Percentiles rank a stretch among this genome's conserved stretches.
These are phyloP conservation scores for Colletotrichum sublineola DNA, from an alignment of 2,329 filamentous ascomycete genomes.

Conservation along the genomic window DNA sequence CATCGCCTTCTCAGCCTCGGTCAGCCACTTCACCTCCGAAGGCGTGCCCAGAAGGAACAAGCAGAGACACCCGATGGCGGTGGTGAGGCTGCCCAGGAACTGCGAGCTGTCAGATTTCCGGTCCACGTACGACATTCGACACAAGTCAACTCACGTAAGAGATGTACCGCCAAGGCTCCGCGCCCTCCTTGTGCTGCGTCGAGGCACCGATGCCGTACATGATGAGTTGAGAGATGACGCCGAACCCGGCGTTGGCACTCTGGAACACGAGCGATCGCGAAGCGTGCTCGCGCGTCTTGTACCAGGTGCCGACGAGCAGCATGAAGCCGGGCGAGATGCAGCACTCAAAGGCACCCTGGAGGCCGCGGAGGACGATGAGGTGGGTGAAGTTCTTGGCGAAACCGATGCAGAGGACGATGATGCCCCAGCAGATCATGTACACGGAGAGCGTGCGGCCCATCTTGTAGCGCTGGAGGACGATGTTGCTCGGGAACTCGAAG, in stretches of 20 bases:
- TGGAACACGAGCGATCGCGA: constrained; percentile 35
- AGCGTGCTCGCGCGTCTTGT: constrained; percentile 53
- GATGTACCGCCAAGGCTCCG: constrained; percentile 56
- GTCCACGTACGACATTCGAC: neutral
- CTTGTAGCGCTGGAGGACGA: constrained; percentile 51
- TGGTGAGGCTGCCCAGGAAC: constrained; percentile 53
- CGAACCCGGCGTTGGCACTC: constrained; percentile 50
- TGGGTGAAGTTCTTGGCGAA: constrained; percentile 55
- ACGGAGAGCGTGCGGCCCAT: constrained; percentile 37
- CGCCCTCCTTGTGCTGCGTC: constrained; percentile 47
- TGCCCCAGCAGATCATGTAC: constrained; percentile 47
- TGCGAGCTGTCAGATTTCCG: constrained; percentile 16
- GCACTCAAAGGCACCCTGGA: constrained; percentile 56
- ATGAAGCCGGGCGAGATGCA: constrained; percentile 56
- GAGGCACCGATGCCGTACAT: constrained; percentile 54
- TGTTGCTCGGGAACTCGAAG: constrained; percentile 51
- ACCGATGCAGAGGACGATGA: constrained; percentile 54
- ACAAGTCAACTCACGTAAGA: constrained; percentile 48
- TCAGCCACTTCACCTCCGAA: constrained; percentile 54
- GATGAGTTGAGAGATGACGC: constrained; percentile 52
- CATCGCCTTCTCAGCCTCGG: constrained; percentile 53
- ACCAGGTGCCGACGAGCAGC: constrained; percentile 54
- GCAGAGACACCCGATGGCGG: constrained; percentile 50
- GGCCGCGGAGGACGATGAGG: constrained; percentile 51
- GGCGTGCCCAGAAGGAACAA: constrained; percentile 54